phyloP scores from a whole-genome alignment of 2,329 filamentous ascomycete species.

The Aspergillus fischeri region DNA sequence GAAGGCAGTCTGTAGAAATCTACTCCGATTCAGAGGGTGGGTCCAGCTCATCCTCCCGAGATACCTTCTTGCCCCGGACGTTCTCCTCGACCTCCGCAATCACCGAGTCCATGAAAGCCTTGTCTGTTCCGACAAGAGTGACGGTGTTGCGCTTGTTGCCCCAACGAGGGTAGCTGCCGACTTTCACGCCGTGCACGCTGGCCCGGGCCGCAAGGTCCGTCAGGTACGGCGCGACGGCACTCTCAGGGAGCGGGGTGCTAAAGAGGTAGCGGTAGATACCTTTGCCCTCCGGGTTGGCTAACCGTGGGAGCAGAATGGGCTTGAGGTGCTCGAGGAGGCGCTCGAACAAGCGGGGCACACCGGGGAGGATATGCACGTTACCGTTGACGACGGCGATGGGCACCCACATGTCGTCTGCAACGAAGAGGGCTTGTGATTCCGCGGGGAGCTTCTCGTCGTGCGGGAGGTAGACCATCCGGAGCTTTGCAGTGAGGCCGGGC shows the following conservation, averaged over 20 bases:
- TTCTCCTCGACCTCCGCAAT: conserved; percentile 72
- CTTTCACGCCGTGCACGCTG: conserved; percentile 75
- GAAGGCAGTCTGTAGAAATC: neutral
- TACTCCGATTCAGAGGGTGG: conserved; percentile 29
- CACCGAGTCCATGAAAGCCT: conserved; percentile 71
- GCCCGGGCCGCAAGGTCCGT: conserved; percentile 73
- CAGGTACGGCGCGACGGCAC: conserved; percentile 75
- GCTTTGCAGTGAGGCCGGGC: conserved; percentile 70
- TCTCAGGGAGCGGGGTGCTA: conserved; percentile 84
- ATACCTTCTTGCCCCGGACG: conserved; percentile 67
- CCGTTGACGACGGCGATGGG: conserved; percentile 84
- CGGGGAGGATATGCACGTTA: conserved; percentile 89
- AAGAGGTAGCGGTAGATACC: conserved; percentile 75
- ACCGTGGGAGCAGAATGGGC: conserved; percentile 62
- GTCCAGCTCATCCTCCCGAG: conserved; percentile 69
- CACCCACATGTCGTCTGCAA: conserved; percentile 81
- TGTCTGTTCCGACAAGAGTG: conserved; percentile 75
- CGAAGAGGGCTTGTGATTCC: conserved; percentile 72
- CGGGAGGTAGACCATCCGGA: conserved; percentile 87
- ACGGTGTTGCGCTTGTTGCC: conserved; percentile 84
- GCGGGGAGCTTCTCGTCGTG: conserved; percentile 63
- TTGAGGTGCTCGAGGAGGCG: conserved; percentile 72
- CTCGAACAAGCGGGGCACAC: conserved; percentile 81
- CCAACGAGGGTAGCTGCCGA: conserved; percentile 93
- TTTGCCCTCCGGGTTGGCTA: conserved; percentile 76